Evolutionary conservation across 495 filamentous ascomycete genomes (phyloP), one percentile per base, ranked within the genome.

Genomic region (Penicillium angulare): DNA sequence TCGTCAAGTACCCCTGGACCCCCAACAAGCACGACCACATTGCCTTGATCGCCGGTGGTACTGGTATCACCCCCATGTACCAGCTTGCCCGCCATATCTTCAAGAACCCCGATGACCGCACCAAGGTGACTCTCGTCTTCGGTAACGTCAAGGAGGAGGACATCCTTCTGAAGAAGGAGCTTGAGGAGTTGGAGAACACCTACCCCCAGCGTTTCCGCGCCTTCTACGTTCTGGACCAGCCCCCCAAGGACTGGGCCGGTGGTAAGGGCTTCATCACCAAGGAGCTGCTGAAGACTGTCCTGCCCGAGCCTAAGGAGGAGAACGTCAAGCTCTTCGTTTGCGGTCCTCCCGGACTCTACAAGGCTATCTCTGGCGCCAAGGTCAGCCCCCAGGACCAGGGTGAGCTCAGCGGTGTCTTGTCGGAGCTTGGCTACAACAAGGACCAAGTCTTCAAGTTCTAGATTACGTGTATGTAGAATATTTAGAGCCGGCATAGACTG

Each of bases 391-490:
- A 78, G 52, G 92, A 98, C 63, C 93, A 98, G 73, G 93, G 93
- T 38, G 93, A 97, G 79, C 73, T 98, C 32, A 72, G 72, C 5
- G 93, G 93, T 48, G 67, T 84, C 56, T 72, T 98, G 61, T 88
- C 90, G 79, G 90, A 97, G 66, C 71, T 98, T 43, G 93, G 93
- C 15, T 98, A 97, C 75, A 79, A 61, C 48, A 78, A 89, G 73
- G 93, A 97, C 38, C 95, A 98, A 78, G 95, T 98, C 21, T 97
- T 88, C 78, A 98, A 98, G 79, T 98, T 98, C 68, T 98, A 88
- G 61, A 69, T 34, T 18, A 48, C 35, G n/a, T 55, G 51, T 53
- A 68, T 55, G 51, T 53, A 68, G 43, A 59, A 43, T 63, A 57
- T 41, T n/a, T 44, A 47, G 31, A 46, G 22, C 35, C 24, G 23